These are phyloP conservation scores for Malus asiatica DNA, from an alignment of 306 rosid species.

Conservation along the genomic window DNA sequence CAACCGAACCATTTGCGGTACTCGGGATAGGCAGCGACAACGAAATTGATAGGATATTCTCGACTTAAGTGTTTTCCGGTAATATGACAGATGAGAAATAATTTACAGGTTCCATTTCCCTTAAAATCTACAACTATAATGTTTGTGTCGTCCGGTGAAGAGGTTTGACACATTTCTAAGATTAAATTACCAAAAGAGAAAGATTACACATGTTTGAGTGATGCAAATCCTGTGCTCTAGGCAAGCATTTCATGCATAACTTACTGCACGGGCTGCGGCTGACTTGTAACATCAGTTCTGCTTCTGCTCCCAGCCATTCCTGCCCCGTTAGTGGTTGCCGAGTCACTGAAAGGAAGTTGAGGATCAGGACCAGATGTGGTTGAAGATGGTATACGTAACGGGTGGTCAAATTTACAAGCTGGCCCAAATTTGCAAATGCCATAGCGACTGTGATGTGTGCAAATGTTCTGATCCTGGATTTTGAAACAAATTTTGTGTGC, in stretches of 20 bases:
- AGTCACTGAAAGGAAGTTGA: slow-evolving; percentile 31
- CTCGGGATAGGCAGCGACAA: neutral
- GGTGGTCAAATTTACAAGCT: slow-evolving; percentile 80
- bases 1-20: neutral
- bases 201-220: slow-evolving; percentile 12
- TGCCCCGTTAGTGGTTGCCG: slow-evolving; percentile 27
- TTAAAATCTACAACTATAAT: neutral
- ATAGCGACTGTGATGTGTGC: slow-evolving; percentile 68
- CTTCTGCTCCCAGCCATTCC: slow-evolving; percentile 43
- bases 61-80: neutral
- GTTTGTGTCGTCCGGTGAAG: slow-evolving; percentile 24
- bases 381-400: slow-evolving; percentile 29
- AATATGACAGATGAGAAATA: slow-evolving; percentile 3
- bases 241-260: slow-evolving; percentile 21
- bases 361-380: slow-evolving; percentile 39
- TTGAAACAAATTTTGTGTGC: neutral
- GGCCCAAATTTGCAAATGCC: slow-evolving; percentile 97
- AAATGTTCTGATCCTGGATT: slow-evolving; percentile 69
- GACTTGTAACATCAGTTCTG: slow-evolving; percentile 31
- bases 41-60: neutral
- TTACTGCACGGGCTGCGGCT: slow-evolving; percentile 34
- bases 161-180: slow-evolving; percentile 19
- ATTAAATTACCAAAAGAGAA: slow-evolving; percentile 8
- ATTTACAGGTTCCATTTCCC: slow-evolving; percentile 11
- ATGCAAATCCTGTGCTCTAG: slow-evolving; percentile 30